Conservation (phyloP, 768 basidiomycete genomes). For the Mycena pura region DNA sequence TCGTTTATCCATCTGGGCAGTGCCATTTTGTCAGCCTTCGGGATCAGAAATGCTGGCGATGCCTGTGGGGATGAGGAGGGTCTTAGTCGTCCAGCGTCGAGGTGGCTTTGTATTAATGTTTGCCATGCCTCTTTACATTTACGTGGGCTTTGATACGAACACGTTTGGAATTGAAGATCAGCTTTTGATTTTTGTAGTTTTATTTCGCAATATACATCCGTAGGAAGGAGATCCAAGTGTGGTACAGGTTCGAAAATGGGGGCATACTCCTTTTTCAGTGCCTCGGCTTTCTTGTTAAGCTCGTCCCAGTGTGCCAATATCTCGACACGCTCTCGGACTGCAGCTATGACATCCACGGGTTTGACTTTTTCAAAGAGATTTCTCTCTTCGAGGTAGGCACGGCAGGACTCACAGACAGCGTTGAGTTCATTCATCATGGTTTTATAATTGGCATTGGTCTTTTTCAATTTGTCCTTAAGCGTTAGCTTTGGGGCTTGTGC, state of each 20-base stretch:
- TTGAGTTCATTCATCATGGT: no score
- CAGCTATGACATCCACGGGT: background rate
- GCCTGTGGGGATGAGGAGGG: slow-evolving; percentile 34
- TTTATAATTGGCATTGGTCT: no score
- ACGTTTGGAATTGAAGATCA: slow-evolving; percentile 17
- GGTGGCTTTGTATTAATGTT: slow-evolving; percentile 38
- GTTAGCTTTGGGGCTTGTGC: no score
- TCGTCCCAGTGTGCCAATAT: no score
- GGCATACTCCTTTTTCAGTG: no score
- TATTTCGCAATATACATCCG: slow-evolving; percentile 28
- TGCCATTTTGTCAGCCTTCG: slow-evolving; percentile 34
- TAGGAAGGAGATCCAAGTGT: slow-evolving; percentile 31
- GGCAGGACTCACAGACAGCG: no score
- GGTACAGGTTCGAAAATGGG: slow-evolving; percentile 33
- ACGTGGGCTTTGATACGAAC: slow-evolving; percentile 38
- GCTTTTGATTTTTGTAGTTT: slow-evolving; percentile 32
- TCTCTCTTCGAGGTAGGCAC: no score
- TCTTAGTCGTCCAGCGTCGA: slow-evolving; percentile 37
- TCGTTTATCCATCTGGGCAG: slow-evolving; percentile 45
- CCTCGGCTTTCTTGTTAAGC: no score
- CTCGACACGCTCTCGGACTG: background rate
- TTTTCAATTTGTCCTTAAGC: no score
- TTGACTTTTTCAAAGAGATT: no score
- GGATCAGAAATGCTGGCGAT: slow-evolving; percentile 47
- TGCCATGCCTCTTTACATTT: slow-evolving; percentile 42